Conservation (phyloP, 2,329 filamentous ascomycete genomes). For the Rutstroemia sp. region DNA sequence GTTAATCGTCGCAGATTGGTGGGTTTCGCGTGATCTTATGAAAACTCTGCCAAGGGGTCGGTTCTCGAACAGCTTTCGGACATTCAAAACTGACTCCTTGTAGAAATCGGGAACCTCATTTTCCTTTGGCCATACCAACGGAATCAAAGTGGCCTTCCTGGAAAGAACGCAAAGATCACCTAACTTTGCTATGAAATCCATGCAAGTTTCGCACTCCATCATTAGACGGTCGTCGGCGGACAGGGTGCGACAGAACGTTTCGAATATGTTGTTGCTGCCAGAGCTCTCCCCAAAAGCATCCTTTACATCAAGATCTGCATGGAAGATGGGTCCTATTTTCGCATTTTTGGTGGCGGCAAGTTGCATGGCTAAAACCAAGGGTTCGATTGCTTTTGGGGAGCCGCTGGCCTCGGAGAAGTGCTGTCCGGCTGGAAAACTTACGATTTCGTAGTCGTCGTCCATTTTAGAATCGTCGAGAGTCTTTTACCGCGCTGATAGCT, state of each 20-base stretch:
- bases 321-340: not conserved
- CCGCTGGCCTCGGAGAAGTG: not conserved
- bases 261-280: not conserved
- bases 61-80: not conserved
- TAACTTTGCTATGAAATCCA: not conserved
- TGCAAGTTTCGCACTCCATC: constrained; percentile 2
- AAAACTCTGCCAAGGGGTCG: not conserved
- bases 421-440: not conserved
- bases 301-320: not conserved
- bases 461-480: not conserved
- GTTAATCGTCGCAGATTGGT: not conserved
- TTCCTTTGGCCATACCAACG: constrained; percentile 1
- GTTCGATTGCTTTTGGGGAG: not conserved
- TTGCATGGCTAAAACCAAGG: not conserved
- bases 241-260: not conserved
- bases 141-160: not conserved
- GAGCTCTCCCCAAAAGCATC: not conserved
- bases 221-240: not conserved
- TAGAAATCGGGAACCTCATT: not conserved
- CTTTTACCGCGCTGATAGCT: not conserved
- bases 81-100: not conserved
- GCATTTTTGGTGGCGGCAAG: not conserved
- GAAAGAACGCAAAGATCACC: constrained; percentile 2
- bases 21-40: not conserved
- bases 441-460: constrained; percentile 3